Percentiles rank a stretch among this genome's conserved stretches.
phyloP scores from a whole-genome alignment of 768 basidiomycete species.

The Leucocoprinus birnbaumii region DNA sequence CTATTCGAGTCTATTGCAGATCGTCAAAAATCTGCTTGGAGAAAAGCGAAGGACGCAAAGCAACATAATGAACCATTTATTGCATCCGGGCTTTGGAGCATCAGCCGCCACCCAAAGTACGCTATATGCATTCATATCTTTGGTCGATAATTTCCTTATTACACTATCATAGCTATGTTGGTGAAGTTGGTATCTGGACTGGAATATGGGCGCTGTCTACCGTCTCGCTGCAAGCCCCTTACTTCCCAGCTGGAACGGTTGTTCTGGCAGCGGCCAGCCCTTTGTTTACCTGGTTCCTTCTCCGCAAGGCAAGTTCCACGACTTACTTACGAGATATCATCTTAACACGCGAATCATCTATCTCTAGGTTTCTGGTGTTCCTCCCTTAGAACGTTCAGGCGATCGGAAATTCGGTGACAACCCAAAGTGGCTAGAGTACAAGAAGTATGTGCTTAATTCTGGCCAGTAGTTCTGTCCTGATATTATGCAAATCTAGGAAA shows the following conservation, averaged over 20 bases:
- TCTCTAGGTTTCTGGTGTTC: conserved; percentile 66
- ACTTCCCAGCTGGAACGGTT: conserved; percentile 42
- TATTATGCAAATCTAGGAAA: conserved; percentile 1
- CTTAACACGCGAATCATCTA: no score
- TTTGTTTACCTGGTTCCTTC: conserved; percentile 59
- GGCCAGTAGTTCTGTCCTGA: not conserved
- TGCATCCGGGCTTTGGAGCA: conserved; percentile 61
- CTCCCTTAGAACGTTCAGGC: conserved; percentile 57
- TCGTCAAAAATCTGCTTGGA: conserved; percentile 63
- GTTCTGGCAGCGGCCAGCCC: conserved; percentile 54
- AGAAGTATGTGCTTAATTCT: conserved; percentile 36
- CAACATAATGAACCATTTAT: conserved; percentile 73
- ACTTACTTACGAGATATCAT: not conserved
- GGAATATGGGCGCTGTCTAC: conserved; percentile 62
- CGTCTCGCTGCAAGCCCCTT: conserved; percentile 39
- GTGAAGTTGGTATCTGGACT: conserved; percentile 68
- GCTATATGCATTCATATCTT: conserved; percentile 14
- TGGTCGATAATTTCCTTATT: not conserved
- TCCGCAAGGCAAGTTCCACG: conserved; percentile 32
- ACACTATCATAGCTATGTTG: conserved; percentile 51
- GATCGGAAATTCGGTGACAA: conserved; percentile 56
- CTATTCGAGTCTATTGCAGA: conserved; percentile 64
- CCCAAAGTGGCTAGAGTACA: conserved; percentile 56
- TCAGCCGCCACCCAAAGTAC: conserved; percentile 74
- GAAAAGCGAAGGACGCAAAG: conserved; percentile 53